Conservation (phyloP, 306 rosid genomes). For the Comarum palustre region DNA sequence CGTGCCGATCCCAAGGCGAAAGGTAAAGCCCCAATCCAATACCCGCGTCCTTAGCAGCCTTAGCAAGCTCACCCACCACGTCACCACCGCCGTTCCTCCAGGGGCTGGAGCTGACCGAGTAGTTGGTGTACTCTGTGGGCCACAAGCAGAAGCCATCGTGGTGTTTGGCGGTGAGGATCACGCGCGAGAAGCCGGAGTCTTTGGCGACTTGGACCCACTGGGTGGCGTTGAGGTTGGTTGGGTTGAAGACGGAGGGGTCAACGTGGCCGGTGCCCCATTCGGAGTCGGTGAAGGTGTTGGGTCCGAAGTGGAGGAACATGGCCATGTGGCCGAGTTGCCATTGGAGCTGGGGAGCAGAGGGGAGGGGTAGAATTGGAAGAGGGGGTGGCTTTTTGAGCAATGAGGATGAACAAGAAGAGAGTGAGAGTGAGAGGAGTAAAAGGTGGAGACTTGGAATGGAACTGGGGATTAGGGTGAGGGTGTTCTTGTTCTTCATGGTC, state of each 20-base stretch:
- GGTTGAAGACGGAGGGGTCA: constrained; percentile 63
- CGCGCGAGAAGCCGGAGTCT: constrained; percentile 57
- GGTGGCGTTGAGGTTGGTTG: constrained; percentile 53
- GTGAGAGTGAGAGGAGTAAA: constrained; percentile 20
- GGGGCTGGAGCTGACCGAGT: constrained; percentile 56
- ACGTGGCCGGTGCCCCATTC: constrained; percentile 82
- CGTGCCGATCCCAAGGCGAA: constrained; percentile 99
- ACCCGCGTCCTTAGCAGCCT: constrained; percentile 63
- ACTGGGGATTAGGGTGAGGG: not conserved
- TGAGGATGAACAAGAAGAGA: constrained; percentile 17
- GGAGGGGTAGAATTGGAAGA: constrained; percentile 80
- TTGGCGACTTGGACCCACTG: constrained; percentile 83
- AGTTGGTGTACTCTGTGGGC: constrained; percentile 76
- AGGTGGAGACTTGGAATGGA: constrained; percentile 28
- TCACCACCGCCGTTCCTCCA: constrained; percentile 77
- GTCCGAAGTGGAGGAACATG: constrained; percentile 89
- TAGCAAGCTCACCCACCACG: constrained; percentile 64
- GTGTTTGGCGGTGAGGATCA: constrained; percentile 73
- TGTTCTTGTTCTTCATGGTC: constrained; percentile 4
- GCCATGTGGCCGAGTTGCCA: constrained; percentile 76
- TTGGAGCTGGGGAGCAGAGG: constrained; percentile 68
- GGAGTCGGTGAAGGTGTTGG: constrained; percentile 69
- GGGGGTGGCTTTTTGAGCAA: constrained; percentile 48
- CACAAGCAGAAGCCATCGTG: constrained; percentile 94
- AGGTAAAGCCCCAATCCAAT: constrained; percentile 72